Base-by-base conservation (phyloP, 2,329 filamentous ascomycete genomes). In the Ceratocystis alfenasii region DNA sequence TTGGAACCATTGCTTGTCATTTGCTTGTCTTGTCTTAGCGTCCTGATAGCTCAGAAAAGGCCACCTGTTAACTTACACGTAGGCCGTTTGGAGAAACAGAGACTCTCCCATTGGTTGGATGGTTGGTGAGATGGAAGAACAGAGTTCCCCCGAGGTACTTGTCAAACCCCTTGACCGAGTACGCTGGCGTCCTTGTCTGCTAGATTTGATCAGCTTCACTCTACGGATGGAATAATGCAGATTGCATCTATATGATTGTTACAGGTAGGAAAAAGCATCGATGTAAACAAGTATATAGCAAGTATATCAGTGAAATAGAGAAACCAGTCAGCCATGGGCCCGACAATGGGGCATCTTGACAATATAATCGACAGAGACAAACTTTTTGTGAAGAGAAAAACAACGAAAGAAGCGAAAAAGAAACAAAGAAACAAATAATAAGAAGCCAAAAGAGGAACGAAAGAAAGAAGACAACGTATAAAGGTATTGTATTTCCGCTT, bases 401-500 rank as follows among this genome's bases (percentile, higher is more conserved):
- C 17, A 25, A 10, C 8, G 36, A 62, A 62, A 41, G 7, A 46
- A 30, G 12, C n/a, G 44, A n/a, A 48, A 46, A 20, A 3, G 15
- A n/a, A 3, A 22, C 48, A 20, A 45, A 62, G 15, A 15, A 62
- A 48, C 30, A 10, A n/a, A 48, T 10, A 60, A 48, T 2, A 4
- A 25, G 28, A 41, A 46, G 28, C 5, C 5, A 45, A 30, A 15
- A 62, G n/a, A 45, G 20, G 41, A 61, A 25, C 22, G 22, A 25
- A 25, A 61, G 44, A 45, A 62, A 25, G 25, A 45, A 48, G 30
- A 48, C 10, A 44, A 48, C 22, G 30, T 10, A n/a, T 33, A 25
- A 10, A 46, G 45, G 28, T 46, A 45, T 46, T 62, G 41, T 62
- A 45, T 46, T 28, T 48, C 41, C 45, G 60, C 41, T 62, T 30